Evolutionary conservation across 805 yeast species (phyloP).

Genomic region (Peterozyma toletana): DNA sequence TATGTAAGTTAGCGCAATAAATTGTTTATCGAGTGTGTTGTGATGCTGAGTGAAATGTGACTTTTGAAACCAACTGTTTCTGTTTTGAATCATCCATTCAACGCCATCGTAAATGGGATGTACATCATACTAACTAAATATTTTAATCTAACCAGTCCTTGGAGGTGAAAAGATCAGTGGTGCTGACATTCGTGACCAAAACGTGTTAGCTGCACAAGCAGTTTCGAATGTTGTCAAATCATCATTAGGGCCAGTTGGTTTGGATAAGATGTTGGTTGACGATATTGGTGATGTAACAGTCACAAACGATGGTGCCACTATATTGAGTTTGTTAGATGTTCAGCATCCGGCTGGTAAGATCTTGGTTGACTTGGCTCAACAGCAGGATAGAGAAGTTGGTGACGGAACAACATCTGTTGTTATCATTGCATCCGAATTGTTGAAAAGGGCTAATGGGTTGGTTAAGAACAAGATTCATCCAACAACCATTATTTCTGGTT

Average conservation of each 20-base stretch:
- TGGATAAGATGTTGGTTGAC: conserved; percentile 97
- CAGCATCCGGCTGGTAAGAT: conserved; percentile 99
- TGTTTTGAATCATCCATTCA: background rate
- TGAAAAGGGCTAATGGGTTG: conserved; percentile 88
- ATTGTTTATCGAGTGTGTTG: background rate
- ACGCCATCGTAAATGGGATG: background rate
- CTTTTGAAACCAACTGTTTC: background rate
- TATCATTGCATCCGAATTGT: conserved; percentile 86
- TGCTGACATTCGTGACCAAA: conserved; percentile 93
- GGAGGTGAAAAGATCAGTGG: conserved; percentile 97
- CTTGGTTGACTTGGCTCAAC: conserved; percentile 94
- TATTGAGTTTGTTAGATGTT: conserved; percentile 81
- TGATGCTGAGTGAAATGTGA: background rate
- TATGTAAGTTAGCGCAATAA: conserved; percentile 35
- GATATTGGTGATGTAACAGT: conserved; percentile 99
- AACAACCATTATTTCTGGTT: conserved; percentile 95
- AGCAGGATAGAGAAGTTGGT: conserved; percentile 98
- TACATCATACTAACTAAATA: background rate
- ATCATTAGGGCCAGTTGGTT: conserved; percentile 95
- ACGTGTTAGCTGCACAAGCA: conserved; percentile 87
- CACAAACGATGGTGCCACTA: conserved; percentile 98
- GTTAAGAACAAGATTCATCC: conserved; percentile 95
- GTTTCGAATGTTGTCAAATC: conserved; percentile 83
- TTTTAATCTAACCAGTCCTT: conserved; percentile 38
- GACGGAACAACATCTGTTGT: conserved; percentile 98